Conservation (phyloP, 139 green algal species). For the Chlorella sp. region DNA sequence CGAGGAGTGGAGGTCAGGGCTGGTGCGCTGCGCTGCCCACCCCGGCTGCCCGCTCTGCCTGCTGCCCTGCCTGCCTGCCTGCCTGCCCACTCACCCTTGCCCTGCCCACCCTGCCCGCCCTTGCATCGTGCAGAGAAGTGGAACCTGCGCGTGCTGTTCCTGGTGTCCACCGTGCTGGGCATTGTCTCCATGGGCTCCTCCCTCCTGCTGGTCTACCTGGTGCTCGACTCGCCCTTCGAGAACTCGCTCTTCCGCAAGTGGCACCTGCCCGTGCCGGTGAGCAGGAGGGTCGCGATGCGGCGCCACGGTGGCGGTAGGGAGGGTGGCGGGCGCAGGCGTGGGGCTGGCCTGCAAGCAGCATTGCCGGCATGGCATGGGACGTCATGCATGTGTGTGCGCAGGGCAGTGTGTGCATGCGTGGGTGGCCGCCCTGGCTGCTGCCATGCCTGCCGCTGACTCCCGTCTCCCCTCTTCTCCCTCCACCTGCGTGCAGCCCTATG, state of each 20-base stretch:
- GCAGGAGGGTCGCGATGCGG: not conserved
- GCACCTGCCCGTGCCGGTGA: slow-evolving; percentile 54
- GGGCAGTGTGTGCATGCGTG: not conserved
- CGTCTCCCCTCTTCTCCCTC: not conserved
- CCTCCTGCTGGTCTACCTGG: slow-evolving; percentile 79
- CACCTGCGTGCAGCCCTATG: slow-evolving; percentile 50
- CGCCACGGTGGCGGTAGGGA: too few relatives aligned
- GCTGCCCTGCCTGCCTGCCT: not conserved
- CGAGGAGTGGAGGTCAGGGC: too few relatives aligned
- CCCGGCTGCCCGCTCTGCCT: not conserved
- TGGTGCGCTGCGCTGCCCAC: not conserved
- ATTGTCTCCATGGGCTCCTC: slow-evolving; percentile 76
- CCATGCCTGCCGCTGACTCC: not conserved
- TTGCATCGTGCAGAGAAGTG: slow-evolving; percentile 24
- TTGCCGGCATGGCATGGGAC: not conserved
- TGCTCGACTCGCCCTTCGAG: slow-evolving; percentile 66
- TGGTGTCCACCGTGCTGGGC: slow-evolving; percentile 75
- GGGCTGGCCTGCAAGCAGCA: not conserved
- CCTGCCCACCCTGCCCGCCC: not conserved
- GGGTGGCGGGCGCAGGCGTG: not conserved
- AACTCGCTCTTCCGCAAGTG: slow-evolving; percentile 46
- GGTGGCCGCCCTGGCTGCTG: not conserved
- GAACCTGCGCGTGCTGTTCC: slow-evolving; percentile 63
- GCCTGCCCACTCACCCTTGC: not conserved
- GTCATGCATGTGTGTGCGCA: too few relatives aligned